Percentiles rank a stretch among this genome's conserved stretches.
phyloP scores from a whole-genome alignment of 179 eudicot species.

The Beta macrorhiza region DNA sequence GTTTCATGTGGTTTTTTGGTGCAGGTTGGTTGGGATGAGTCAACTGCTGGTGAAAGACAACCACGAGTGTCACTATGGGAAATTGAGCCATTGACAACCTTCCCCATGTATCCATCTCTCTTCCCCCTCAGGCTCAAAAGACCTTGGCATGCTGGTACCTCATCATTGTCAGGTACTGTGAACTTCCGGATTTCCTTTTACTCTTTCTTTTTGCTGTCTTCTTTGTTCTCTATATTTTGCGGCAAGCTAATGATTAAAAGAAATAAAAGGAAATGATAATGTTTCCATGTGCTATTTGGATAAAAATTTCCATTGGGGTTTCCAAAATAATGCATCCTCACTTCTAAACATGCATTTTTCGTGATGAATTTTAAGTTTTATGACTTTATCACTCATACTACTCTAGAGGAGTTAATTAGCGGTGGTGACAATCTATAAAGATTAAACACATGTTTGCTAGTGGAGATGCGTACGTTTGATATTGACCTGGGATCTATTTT shows the following conservation, averaged over 20 bases:
- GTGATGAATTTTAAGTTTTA: no score
- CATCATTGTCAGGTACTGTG: conserved; percentile 75
- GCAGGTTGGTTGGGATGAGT: conserved; percentile 99
- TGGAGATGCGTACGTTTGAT: not conserved
- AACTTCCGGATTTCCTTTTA: not conserved
- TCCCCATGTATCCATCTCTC: conserved; percentile 93
- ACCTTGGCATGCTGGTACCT: conserved; percentile 96
- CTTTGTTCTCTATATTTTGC: not conserved
- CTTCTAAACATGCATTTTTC: no score
- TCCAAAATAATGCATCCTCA: no score
- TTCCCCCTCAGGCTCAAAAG: conserved; percentile 94
- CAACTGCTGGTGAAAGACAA: conserved; percentile 99
- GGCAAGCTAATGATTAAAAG: no score
- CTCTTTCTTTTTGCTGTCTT: not conserved
- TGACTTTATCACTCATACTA: no score
- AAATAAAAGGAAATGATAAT: no score
- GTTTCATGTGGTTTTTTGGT: conserved; percentile 11
- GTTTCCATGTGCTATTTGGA: no score
- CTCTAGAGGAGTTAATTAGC: no score
- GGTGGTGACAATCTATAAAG: not conserved
- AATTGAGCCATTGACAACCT: conserved; percentile 90
- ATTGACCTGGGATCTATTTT: not conserved
- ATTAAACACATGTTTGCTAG: not conserved
- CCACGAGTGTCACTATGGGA: conserved; percentile 99
- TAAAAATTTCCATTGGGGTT: no score